phyloP scores from a whole-genome alignment of 352 stramenopile genomes.

The Phytopythium aichiense region DNA sequence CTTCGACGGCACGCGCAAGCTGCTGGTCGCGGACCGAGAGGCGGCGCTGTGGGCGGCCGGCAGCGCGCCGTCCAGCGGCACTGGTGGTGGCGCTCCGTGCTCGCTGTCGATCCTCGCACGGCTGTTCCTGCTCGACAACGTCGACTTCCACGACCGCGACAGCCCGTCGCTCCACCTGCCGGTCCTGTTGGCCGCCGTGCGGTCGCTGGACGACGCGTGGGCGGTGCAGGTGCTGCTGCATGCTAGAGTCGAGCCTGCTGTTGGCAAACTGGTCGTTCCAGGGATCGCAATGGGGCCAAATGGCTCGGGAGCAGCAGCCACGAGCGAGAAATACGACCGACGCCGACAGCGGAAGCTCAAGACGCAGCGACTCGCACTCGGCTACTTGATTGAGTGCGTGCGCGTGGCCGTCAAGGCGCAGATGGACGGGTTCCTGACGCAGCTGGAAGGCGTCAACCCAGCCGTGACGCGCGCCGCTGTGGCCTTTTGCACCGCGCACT shows the following conservation, averaged over 20 bases:
- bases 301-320: not conserved
- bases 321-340: not conserved
- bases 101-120: not conserved
- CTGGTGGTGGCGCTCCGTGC: not conserved
- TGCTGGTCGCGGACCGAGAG: conserved; percentile 6
- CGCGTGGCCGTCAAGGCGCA: not conserved
- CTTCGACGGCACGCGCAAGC: conserved; percentile 5
- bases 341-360: not conserved
- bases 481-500: not conserved
- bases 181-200: not conserved
- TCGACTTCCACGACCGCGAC: conserved; percentile 6
- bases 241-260: not conserved
- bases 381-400: conserved; percentile 5
- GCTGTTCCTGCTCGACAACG: conserved; percentile 6
- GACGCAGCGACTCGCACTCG: not conserved
- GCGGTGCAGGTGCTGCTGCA: conserved; percentile 4
- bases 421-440: not conserved
- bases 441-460: conserved; percentile 3
- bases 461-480: not conserved
- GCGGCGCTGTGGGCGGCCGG: not conserved
- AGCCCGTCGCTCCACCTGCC: not conserved
- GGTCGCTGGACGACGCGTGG: conserved; percentile 1
- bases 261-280: not conserved
- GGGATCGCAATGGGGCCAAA: not conserved
- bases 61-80: not conserved